Conservation (phyloP, 1,139 yeast genomes). For the Yamadazyma kanchanaburiensis region DNA sequence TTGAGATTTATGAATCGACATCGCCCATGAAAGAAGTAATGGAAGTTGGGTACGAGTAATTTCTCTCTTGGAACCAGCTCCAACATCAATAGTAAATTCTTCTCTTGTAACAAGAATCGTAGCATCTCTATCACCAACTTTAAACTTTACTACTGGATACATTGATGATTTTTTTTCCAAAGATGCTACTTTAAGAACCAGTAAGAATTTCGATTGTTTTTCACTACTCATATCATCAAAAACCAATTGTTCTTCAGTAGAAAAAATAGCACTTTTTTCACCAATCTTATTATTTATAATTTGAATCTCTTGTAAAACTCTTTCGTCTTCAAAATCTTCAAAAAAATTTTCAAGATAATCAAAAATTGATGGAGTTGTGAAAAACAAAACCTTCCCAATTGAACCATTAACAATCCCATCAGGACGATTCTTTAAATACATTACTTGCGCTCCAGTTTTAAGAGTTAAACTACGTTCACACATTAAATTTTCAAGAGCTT, state of each 20-base stretch:
- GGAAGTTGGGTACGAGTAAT: slow-evolving; percentile 64
- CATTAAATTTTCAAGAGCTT: slow-evolving; percentile 41
- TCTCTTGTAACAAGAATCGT: slow-evolving; percentile 61
- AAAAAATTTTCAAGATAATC: slow-evolving; percentile 24
- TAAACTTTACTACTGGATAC: slow-evolving; percentile 59
- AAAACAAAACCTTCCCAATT: slow-evolving; percentile 59
- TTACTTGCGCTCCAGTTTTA: slow-evolving; percentile 61
- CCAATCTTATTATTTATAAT: slow-evolving; percentile 27
- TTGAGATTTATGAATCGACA: slow-evolving; percentile 88
- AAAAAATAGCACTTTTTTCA: slow-evolving; percentile 2
- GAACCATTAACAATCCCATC: slow-evolving; percentile 55
- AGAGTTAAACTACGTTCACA: slow-evolving; percentile 43
- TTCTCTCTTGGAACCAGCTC: slow-evolving; percentile 12
- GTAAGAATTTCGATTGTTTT: slow-evolving; percentile 23
- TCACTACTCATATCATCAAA: slow-evolving; percentile 25
- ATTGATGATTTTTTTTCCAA: slow-evolving; percentile 23
- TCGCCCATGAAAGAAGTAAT: slow-evolving; percentile 78
- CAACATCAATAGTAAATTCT: slow-evolving; percentile 52
- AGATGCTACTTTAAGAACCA: slow-evolving; percentile 31
- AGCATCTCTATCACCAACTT: slow-evolving; percentile 30
- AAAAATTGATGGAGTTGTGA: slow-evolving; percentile 41
- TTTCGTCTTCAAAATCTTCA: slow-evolving; percentile 18
- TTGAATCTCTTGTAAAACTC: slow-evolving; percentile 20
- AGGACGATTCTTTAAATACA: slow-evolving; percentile 47
- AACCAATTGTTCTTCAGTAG: slow-evolving; percentile 43